These are phyloP conservation scores for Petunia axillaris DNA, from an alignment of 257 asterid genomes.

Conservation along the genomic window DNA sequence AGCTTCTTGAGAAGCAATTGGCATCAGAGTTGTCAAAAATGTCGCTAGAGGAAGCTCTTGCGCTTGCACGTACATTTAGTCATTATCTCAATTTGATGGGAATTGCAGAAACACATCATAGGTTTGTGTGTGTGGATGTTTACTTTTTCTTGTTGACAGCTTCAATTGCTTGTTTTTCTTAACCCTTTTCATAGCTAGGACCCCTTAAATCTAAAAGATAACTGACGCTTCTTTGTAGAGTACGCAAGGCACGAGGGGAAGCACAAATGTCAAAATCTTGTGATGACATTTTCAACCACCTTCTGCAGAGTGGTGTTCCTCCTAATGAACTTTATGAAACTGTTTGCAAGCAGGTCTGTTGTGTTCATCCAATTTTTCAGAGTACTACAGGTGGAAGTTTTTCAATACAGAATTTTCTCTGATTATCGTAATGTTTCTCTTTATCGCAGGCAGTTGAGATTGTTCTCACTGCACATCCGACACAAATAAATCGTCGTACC, in stretches of 20 bases:
- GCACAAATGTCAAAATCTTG: constrained; percentile 78
- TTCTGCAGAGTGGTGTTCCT: constrained; percentile 77
- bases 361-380: constrained; percentile 13
- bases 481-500: constrained; percentile 92
- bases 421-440: constrained; percentile 21
- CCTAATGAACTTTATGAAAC: constrained; percentile 79
- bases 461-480: constrained; percentile 99
- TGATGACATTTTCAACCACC: constrained; percentile 83
- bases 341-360: constrained; percentile 87
- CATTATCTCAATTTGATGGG: constrained; percentile 91
- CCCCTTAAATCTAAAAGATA: background rate
- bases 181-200: constrained; percentile 7
- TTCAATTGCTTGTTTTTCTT: background rate
- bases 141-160: background rate
- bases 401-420: background rate
- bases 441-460: constrained; percentile 81
- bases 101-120: constrained; percentile 95
- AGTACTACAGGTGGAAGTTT: background rate
- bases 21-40: constrained; percentile 74
- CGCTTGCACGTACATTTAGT: constrained; percentile 89
- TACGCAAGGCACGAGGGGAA: constrained; percentile 64
- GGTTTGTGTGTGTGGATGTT: constrained; percentile 43
- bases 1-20: constrained; percentile 87
- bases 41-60: constrained; percentile 89
- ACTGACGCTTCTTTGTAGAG: constrained; percentile 52